A percentile compares a stretch with the other conserved stretches of the same genome.
These are phyloP conservation scores for Cyathus striatus DNA, from an alignment of 768 basidiomycete genomes.

Conservation along the genomic window DNA sequence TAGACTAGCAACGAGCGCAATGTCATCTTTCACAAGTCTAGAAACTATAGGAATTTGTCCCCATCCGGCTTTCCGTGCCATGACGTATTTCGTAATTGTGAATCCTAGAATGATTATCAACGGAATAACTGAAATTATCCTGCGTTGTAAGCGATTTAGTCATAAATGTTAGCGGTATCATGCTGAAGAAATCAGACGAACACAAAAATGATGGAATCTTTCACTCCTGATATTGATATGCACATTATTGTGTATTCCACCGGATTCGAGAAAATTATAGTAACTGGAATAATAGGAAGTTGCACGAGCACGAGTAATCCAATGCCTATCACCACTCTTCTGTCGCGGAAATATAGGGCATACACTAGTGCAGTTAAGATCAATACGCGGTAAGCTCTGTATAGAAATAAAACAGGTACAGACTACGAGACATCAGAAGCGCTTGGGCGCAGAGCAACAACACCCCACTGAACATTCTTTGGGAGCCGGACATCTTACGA, in stretches of 20 bases:
- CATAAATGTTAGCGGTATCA: neutral
- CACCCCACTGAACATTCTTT: slow-evolving; percentile 1
- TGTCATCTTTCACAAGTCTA: slow-evolving; percentile 13
- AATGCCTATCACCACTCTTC: neutral
- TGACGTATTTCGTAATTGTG: slow-evolving; percentile 12
- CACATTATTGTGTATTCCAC: neutral
- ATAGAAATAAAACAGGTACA: neutral
- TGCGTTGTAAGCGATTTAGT: neutral
- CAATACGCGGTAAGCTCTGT: too few species aligned
- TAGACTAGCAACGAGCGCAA: slow-evolving; percentile 11
- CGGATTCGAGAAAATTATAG: neutral
- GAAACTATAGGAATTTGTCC: slow-evolving; percentile 14
- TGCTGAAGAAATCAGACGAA: neutral
- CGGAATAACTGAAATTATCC: slow-evolving; percentile 7
- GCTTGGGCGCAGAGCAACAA: slow-evolving; percentile 14
- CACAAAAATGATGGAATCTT: neutral
- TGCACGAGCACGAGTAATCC: neutral
- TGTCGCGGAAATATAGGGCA: neutral
- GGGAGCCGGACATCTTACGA: too few species aligned
- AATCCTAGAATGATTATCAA: slow-evolving; percentile 11
- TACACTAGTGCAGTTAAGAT: neutral
- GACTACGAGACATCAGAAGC: slow-evolving; percentile 13
- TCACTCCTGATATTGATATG: neutral
- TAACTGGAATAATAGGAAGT: neutral
- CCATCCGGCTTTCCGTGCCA: slow-evolving; percentile 12